phyloP scores from a whole-genome alignment of 306 rosid genomes.

The Prinsepia uniflora region DNA sequence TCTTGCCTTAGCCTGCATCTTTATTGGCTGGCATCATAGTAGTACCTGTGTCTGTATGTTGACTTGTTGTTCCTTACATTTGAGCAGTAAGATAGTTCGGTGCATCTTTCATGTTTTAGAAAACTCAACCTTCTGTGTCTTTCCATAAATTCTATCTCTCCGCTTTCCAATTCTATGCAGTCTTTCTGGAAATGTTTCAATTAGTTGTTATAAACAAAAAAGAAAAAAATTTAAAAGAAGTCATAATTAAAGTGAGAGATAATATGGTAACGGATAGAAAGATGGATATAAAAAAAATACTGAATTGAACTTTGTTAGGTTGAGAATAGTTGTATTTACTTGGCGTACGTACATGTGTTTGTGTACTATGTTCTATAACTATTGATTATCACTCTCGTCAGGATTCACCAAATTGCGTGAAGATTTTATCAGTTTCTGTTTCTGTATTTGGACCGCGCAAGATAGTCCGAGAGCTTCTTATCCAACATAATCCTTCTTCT shows the following conservation, averaged over 20 bases:
- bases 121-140: not conserved
- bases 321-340: not conserved
- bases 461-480: slow-evolving; percentile 54
- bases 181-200: slow-evolving; percentile 2
- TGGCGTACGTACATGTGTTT: not conserved
- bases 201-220: not conserved
- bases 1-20: not conserved
- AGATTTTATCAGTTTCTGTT: slow-evolving; percentile 57
- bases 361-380: not conserved
- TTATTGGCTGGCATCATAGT: not conserved
- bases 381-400: slow-evolving; percentile 29
- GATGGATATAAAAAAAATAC: not conserved
- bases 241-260: not conserved
- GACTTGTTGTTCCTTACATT: not conserved
- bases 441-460: slow-evolving; percentile 80
- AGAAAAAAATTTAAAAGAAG: not conserved
- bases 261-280: not conserved
- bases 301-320: not conserved
- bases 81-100: not conserved
- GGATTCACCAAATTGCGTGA: slow-evolving; percentile 69
- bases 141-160: not conserved
- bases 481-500: slow-evolving; percentile 34
- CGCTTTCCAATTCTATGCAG: not conserved
- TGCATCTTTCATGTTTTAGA: not conserved
- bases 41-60: not conserved